Evolutionary conservation across 805 yeast species (phyloP), one percentile per base, ranked within the genome.

Genomic region (Barnettozyma pratensis): DNA sequence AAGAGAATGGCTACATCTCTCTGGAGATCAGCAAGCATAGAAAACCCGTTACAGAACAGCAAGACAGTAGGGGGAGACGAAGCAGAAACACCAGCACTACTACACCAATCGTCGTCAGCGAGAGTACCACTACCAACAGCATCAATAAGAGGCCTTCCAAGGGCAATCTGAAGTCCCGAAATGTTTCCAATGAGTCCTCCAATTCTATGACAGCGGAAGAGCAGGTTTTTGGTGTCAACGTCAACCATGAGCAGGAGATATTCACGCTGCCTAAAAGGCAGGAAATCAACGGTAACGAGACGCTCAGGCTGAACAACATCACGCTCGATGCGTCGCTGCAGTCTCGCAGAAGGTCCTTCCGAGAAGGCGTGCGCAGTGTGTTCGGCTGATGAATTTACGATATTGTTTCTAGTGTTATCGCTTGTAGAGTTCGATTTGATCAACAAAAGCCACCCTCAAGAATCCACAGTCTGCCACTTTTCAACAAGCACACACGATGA

Each of bases 101-200:
- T 14, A 42, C 7, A 7, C n/a, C 37, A 11, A 12, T 11, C 11
- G 37, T 35, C n/a, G 29, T 25, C 29, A 26, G 10, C 14, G 37
- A 37, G 10, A 7, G 41, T 29, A 12, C 19, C 12, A 11, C 9
- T 25, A 6, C 14, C 25, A 28, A 25, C 32, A 9, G 37, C 11
- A 26, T 6, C n/a, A 14, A 10, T n/a, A 26, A 39, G 29, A 38
- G 39, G n/a, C 29, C 40, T 12, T 12, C 42, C 6, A 46, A 34
- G 14, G 32, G 9, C 2, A 42, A 28, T n/a, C 29, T 42, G 10
- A 34, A n/a, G 25, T 47, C 50, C 5, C 43, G 50, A 31, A 39
- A 47, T 44, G 40, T 30, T 11, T 47, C 50, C 25, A 25, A 10
- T 12, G 50, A 47, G 30, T 43, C 47, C 5, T 19, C 31, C 8